Evolutionary conservation across 2,329 filamentous ascomycete genomes (phyloP), one percentile per base, ranked within the genome.

Genomic region (Pseudopithomyces maydicus): DNA sequence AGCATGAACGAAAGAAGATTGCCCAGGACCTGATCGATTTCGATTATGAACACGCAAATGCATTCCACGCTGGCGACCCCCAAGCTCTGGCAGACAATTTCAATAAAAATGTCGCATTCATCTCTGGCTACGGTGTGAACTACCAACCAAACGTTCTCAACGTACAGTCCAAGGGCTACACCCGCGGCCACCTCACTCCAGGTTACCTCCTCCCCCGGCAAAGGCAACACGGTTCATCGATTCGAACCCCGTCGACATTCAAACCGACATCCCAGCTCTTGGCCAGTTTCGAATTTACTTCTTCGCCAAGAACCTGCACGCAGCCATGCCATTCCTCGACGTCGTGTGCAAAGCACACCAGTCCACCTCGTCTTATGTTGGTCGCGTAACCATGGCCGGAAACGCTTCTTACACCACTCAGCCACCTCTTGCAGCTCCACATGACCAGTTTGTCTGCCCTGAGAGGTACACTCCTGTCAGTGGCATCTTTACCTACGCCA

Each of bases 281-380:
- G 88, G 90, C 23, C 90, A 93, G 68, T 93, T 92, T 78, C 84
- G 88, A 47, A 84, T 92, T 44, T 92, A 90, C 72, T 82, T 92
- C 58, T 83, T 93, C 58, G 84, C 86, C 58, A 85, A 84, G 67
- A 82, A 90, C 65, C 79, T 91, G 2, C 79, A 81, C 53, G 73
- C 80, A 48, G 74, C 80, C 32, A 78, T 78, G 52, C 76, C 78
- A 1, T 90, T 90, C 74, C 78, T 92, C 22, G 78, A 83, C 6
- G 80, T 79, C 0, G 81, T 91, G 39, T 88, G 84, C 63, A 76
- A 80, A 23, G 77, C 82, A 10, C 79, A 90, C 48, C 79, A 81
- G 1, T 78, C 81, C 1, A 69, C 73, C 26, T 74, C 77, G 6
- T 85, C 84, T 1, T 81, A 89, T 41, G 79, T 90, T 32, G 85